A percentile compares a stretch with the other conserved stretches of the same genome.
Conservation (phyloP, 1,139 yeast species). For the Geotrichum aggregatum region DNA sequence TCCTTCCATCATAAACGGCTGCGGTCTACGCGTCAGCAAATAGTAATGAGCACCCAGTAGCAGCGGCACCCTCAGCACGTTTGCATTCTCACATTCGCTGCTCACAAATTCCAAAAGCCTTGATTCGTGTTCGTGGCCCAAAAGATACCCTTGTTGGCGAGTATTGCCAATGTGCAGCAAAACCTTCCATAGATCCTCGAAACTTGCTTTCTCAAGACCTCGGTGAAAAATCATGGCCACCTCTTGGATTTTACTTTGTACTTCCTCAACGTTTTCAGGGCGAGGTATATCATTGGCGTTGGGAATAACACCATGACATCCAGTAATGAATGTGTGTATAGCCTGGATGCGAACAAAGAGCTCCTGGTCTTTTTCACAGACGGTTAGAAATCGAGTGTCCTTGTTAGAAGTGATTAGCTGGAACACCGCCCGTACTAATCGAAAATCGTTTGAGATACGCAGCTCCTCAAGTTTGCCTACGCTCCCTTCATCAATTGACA, state of each 20-base stretch:
- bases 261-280: not conserved
- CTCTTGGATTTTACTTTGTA: not conserved
- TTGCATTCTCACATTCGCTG: not conserved
- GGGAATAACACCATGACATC: not conserved
- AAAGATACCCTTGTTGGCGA: not conserved
- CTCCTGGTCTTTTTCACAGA: conserved; percentile 29
- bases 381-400: conserved; percentile 25
- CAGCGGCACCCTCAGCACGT: conserved; percentile 19
- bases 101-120: conserved; percentile 7
- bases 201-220: not conserved
- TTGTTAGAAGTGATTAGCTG: conserved; percentile 25
- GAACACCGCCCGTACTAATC: conserved; percentile 35
- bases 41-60: conserved; percentile 22
- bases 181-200: conserved; percentile 3
- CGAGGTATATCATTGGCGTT: not conserved
- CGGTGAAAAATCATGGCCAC: not conserved
- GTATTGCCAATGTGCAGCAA: not conserved
- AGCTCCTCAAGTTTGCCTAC: conserved; percentile 37
- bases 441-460: conserved; percentile 37
- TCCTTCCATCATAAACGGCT: not conserved
- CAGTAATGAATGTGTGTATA: conserved; percentile 26
- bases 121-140: not conserved
- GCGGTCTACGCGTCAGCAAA: conserved; percentile 13
- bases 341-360: conserved; percentile 24
- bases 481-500: conserved; percentile 33